Percentiles rank a stretch among this genome's conserved stretches.
These are phyloP conservation scores for Graphilbum fragrans DNA, from an alignment of 2,329 filamentous ascomycete species.

Conservation along the genomic window DNA sequence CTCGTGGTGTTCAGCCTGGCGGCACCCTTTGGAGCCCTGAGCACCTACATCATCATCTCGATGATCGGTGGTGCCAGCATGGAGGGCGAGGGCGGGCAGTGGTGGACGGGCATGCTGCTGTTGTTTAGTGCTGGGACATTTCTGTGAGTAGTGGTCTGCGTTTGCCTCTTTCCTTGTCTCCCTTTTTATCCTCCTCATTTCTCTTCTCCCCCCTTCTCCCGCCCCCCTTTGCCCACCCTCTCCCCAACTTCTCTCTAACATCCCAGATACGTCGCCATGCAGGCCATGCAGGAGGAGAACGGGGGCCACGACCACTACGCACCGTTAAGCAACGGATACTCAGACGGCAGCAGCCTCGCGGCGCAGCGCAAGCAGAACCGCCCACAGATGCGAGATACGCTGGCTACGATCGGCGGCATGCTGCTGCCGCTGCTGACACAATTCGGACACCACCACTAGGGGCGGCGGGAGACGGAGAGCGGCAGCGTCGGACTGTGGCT, in stretches of 20 bases:
- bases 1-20: constrained; percentile 85
- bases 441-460: constrained; percentile 59
- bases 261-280: constrained; percentile 85
- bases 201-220: neutral
- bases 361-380: constrained; percentile 39
- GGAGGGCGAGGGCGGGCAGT: constrained; percentile 53
- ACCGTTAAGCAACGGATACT: constrained; percentile 36
- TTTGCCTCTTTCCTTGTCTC: constrained; percentile 62
- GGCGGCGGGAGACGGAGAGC: neutral
- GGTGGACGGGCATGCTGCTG: constrained; percentile 85
- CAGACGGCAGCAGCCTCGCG: constrained; percentile 27
- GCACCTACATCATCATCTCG: constrained; percentile 71
- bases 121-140: constrained; percentile 97
- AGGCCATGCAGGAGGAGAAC: constrained; percentile 79
- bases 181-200: neutral
- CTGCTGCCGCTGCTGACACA: constrained; percentile 65
- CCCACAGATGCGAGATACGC: constrained; percentile 53
- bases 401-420: constrained; percentile 66
- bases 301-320: constrained; percentile 37
- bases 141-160: constrained; percentile 48
- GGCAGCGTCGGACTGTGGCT: neutral
- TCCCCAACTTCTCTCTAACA: constrained; percentile 6
- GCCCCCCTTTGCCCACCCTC: neutral
- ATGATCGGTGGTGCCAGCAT: constrained; percentile 51
- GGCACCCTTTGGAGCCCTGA: constrained; percentile 72